phyloP scores from a whole-genome alignment of 352 stramenopile species.

The Phytophthora chlamydospora region DNA sequence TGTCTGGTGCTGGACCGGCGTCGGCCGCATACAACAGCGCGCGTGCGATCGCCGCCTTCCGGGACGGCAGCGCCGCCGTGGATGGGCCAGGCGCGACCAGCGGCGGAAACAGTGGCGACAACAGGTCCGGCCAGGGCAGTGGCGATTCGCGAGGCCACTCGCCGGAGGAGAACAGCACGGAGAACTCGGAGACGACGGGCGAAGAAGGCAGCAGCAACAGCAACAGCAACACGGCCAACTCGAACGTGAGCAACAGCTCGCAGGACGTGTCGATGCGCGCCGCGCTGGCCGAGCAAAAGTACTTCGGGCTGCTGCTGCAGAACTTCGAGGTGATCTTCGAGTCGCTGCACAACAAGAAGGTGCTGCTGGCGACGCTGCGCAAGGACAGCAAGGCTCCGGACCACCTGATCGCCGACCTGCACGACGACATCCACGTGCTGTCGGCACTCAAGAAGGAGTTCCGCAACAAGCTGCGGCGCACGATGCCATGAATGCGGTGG shows the following conservation, averaged over 20 bases:
- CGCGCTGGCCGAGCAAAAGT: slow-evolving; percentile 80
- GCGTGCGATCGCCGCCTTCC: slow-evolving; percentile 36
- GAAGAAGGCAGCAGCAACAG: slow-evolving; percentile 58
- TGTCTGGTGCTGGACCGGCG: slow-evolving; percentile 17
- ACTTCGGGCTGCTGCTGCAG: slow-evolving; percentile 80
- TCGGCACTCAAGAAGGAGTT: slow-evolving; percentile 83
- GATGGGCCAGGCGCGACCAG: slow-evolving; percentile 13
- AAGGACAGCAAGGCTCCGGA: slow-evolving; percentile 74
- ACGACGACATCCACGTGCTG: slow-evolving; percentile 84
- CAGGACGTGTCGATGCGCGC: slow-evolving; percentile 53
- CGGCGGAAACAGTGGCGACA: slow-evolving; percentile 20
- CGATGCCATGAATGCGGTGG: slow-evolving; percentile 46
- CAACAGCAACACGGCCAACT: slow-evolving; percentile 56
- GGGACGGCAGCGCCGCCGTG: slow-evolving; percentile 12
- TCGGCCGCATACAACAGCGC: slow-evolving; percentile 31
- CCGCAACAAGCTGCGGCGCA: slow-evolving; percentile 71
- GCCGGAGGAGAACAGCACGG: slow-evolving; percentile 59
- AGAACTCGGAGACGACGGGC: slow-evolving; percentile 84
- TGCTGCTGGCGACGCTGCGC: slow-evolving; percentile 69
- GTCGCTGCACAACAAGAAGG: slow-evolving; percentile 86
- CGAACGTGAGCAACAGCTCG: slow-evolving; percentile 53
- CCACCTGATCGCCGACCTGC: slow-evolving; percentile 75
- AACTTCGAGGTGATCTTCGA: slow-evolving; percentile 89
- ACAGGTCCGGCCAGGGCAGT: slow-evolving; percentile 21
- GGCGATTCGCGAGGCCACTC: slow-evolving; percentile 42